Evolutionary conservation across 2,329 filamentous ascomycete species (phyloP).

Genomic region (Pseudogymnoascus sp.): DNA sequence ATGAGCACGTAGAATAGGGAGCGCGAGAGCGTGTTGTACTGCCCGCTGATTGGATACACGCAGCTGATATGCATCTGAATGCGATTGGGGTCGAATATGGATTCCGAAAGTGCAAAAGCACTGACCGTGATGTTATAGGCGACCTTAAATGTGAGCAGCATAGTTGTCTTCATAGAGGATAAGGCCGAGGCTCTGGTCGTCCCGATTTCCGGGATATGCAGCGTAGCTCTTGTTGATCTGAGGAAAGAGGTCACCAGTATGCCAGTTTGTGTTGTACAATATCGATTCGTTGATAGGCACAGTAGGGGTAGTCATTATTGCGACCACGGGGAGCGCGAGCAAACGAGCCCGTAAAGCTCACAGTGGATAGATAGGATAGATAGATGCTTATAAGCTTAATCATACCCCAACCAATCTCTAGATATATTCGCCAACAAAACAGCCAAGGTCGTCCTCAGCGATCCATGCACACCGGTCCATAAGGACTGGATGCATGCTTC

Average conservation of each 20-base stretch:
- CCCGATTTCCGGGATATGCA: not conserved
- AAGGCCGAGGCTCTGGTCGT: constrained; percentile 3
- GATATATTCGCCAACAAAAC: not conserved
- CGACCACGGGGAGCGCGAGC: not conserved
- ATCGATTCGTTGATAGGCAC: not conserved
- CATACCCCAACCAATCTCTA: not conserved
- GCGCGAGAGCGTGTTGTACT: constrained; percentile 15
- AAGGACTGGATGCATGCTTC: not conserved
- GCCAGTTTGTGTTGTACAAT: not conserved
- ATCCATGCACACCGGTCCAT: not conserved
- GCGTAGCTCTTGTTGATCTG: not conserved
- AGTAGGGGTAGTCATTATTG: not conserved
- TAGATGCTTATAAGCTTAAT: not conserved
- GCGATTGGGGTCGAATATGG: not conserved
- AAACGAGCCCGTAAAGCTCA: not conserved
- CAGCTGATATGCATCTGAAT: not conserved
- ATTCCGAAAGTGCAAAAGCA: not conserved
- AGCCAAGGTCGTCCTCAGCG: not conserved
- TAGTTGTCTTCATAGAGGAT: not conserved
- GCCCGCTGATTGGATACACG: constrained; percentile 15
- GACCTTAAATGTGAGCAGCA: constrained; percentile 5
- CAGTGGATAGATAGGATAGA: no score
- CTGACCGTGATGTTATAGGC: not conserved
- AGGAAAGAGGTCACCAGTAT: not conserved
- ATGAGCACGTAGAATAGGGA: constrained; percentile 15